A percentile compares a stretch with the other conserved stretches of the same genome.
These are phyloP conservation scores for Abelmoschus esculentus DNA, from an alignment of 345 rosid genomes.

Conservation along the genomic window DNA sequence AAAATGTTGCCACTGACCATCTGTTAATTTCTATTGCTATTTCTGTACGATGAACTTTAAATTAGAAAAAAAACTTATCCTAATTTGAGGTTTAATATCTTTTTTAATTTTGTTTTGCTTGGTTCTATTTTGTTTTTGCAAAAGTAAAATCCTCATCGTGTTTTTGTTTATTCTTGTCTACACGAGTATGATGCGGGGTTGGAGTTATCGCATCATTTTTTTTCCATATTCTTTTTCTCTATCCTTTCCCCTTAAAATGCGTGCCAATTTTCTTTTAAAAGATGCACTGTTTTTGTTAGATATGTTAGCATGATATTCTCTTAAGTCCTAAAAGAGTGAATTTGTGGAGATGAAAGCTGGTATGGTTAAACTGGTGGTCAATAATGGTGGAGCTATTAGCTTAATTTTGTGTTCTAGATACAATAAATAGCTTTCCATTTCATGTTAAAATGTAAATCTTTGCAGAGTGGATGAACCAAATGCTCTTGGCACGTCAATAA, in stretches of 20 bases:
- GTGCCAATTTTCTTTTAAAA: background rate
- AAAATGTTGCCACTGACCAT: background rate
- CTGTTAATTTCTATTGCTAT: background rate
- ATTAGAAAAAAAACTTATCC: background rate
- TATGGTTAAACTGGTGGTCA: background rate
- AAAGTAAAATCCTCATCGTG: background rate
- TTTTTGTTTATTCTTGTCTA: background rate
- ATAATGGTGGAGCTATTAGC: background rate
- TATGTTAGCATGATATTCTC: background rate
- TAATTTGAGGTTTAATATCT: background rate
- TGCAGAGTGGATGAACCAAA: slow-evolving; percentile 38
- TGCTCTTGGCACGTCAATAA: slow-evolving; percentile 21
- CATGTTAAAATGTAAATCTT: background rate
- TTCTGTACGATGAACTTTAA: background rate
- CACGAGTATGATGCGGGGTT: background rate
- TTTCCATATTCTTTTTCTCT: background rate
- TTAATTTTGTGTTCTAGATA: background rate
- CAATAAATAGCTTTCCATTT: background rate
- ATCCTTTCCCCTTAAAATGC: background rate
- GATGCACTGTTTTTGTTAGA: background rate
- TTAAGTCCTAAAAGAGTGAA: background rate
- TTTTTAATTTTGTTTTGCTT: background rate
- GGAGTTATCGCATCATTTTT: background rate
- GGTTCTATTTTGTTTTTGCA: background rate
- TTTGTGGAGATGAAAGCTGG: background rate